These are phyloP conservation scores for Leucosporidium scottii DNA, from an alignment of 768 basidiomycete species.

Conservation along the genomic window DNA sequence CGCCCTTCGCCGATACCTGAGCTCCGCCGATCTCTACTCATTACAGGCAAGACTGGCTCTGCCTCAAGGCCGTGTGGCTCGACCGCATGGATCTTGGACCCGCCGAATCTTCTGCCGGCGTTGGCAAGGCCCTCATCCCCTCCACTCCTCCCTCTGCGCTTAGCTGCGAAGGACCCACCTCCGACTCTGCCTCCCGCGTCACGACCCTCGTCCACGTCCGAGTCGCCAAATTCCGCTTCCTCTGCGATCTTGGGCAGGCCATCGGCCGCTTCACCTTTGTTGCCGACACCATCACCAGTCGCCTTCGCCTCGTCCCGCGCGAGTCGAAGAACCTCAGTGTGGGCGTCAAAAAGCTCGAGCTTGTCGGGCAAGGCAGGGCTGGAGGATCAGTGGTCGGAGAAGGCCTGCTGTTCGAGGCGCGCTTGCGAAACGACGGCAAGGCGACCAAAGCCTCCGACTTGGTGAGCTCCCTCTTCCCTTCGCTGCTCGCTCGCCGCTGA, in stretches of 20 bases:
- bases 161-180: conserved; percentile 43
- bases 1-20: no score
- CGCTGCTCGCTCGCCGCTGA: background rate
- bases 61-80: conserved; percentile 92
- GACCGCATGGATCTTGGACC: conserved; percentile 71
- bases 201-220: conserved; percentile 61
- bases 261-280: conserved; percentile 66
- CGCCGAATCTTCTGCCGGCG: conserved; percentile 27
- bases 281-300: conserved; percentile 52
- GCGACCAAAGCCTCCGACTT: background rate
- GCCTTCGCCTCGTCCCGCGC: conserved; percentile 63
- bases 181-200: conserved; percentile 36
- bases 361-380: conserved; percentile 53
- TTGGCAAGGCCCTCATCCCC: conserved; percentile 29
- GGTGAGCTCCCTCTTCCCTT: background rate
- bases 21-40: no score
- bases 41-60: conserved; percentile 67
- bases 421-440: background rate
- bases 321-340: conserved; percentile 56
- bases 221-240: conserved; percentile 63
- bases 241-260: conserved; percentile 76
- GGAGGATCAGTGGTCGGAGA: conserved; percentile 63
- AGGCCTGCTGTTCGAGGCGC: conserved; percentile 66
- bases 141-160: conserved; percentile 42
- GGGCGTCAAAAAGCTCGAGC: conserved; percentile 53